These are phyloP conservation scores for Bisporella sp. DNA, from an alignment of 2,329 filamentous ascomycete species.

Conservation along the genomic window DNA sequence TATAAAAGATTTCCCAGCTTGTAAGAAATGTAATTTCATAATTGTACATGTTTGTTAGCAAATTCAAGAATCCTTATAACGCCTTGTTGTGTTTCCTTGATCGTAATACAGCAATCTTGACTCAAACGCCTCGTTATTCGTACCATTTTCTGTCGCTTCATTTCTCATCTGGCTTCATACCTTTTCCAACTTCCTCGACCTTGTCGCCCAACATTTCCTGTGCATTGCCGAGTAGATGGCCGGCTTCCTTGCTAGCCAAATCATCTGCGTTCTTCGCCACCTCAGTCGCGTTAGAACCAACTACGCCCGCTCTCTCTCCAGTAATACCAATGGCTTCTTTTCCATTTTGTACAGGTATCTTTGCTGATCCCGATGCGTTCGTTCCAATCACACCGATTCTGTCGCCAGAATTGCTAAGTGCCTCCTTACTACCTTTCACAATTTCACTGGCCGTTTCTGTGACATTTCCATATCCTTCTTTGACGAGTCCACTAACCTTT, in stretches of 20 bases:
- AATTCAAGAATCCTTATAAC: no score
- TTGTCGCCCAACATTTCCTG: slow-evolving; percentile 20
- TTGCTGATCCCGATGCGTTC: slow-evolving; percentile 1
- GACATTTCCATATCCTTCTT: slow-evolving; percentile 11
- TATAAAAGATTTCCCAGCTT: no score
- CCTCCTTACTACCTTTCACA: slow-evolving; percentile 5
- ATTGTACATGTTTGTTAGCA: no score
- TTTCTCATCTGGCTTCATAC: slow-evolving; percentile 9
- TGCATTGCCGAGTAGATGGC: slow-evolving; percentile 24
- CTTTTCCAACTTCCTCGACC: slow-evolving; percentile 14
- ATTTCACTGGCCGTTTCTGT: slow-evolving; percentile 8
- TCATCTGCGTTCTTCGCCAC: slow-evolving; percentile 10
- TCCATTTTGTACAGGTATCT: not conserved
- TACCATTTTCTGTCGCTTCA: no score
- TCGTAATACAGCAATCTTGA: no score
- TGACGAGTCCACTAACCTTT: slow-evolving; percentile 12
- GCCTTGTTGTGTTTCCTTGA: no score
- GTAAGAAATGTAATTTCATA: no score
- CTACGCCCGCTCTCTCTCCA: not conserved
- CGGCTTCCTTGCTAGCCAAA: slow-evolving; percentile 16
- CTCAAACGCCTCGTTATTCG: no score
- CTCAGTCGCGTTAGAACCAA: slow-evolving; percentile 11
- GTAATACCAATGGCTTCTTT: not conserved
- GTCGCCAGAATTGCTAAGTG: slow-evolving; percentile 15
- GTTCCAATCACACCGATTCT: slow-evolving; percentile 11